phyloP scores from a whole-genome alignment of 2,329 filamentous ascomycete genomes.

The Dryadomyces quercivorus region DNA sequence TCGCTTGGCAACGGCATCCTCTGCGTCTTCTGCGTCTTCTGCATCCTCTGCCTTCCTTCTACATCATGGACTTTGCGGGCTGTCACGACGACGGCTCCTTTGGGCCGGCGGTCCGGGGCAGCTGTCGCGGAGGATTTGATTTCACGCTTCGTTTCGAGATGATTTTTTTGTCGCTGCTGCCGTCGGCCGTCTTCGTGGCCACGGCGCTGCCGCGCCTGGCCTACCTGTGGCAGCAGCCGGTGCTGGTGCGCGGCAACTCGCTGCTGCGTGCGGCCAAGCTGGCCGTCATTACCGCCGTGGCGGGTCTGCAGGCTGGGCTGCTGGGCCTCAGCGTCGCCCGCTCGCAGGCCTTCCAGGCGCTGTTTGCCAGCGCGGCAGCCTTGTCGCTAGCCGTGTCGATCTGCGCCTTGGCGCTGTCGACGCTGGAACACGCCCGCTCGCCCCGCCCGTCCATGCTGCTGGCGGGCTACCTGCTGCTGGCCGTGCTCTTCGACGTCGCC shows the following conservation, averaged over 20 bases:
- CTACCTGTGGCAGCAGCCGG: background rate
- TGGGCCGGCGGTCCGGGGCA: background rate
- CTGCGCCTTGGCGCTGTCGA: constrained; percentile 20
- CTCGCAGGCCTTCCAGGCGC: background rate
- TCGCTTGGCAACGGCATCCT: too few relatives aligned
- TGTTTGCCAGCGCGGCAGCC: background rate
- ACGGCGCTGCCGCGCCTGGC: constrained; percentile 19
- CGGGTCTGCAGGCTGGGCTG: background rate
- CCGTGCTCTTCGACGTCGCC: constrained; percentile 21
- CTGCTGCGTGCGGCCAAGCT: background rate
- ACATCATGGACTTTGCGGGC: background rate
- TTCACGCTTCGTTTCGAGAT: constrained; percentile 36
- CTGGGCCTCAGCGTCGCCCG: background rate
- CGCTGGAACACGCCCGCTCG: constrained; percentile 20
- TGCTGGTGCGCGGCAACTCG: constrained; percentile 12
- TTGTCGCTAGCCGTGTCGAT: constrained; percentile 16
- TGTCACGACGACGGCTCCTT: background rate
- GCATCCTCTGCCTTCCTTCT: too few relatives aligned
- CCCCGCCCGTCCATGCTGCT: constrained; percentile 20
- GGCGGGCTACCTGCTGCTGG: constrained; percentile 22
- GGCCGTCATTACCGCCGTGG: background rate
- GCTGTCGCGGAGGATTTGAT: constrained; percentile 22
- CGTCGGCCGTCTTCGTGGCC: constrained; percentile 18
- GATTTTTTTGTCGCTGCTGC: constrained; percentile 20
- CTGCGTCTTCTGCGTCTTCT: too few relatives aligned